Base-by-base conservation (phyloP, 768 basidiomycete species). In the Mrakia frigida region DNA sequence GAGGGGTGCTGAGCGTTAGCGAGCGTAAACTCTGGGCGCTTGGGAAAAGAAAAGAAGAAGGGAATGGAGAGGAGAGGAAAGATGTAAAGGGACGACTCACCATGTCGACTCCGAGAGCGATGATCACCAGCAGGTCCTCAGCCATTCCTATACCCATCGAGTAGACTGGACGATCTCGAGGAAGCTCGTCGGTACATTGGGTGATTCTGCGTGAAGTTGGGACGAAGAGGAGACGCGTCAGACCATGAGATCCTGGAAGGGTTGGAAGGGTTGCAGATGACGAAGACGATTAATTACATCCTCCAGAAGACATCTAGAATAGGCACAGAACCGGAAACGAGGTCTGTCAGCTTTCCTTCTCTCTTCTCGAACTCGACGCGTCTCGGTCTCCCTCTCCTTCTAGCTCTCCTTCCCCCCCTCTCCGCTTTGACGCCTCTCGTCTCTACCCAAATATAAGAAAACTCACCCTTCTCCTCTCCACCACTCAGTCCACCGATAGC, bases 131-230 rank as follows among this genome's bases (percentile, higher is more conserved):
- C 21, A 96, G 86, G 85, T 96, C 93, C 88, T 95, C 93, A 39
- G 93, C 92, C 82, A 93, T 94, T 13, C 93, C 93, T 60, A 95
- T 88, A 1, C 93, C 94, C 93, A 96, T 96, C 6, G 90, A 90
- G 84, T 95, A 96, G 79, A 72, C 33, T 11, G 52, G 93, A 87
- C 13, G 93, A 93, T 63, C 92, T 92, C 93, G 77, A 69, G 70
- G 46, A 39, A 63, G 85, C 80, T 87, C 89, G 56, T 88, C 89
- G 21, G 92, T 87, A 80, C 93, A 95, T 82, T 91, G 91, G 77
- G 89, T 89, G 75, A 95, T 91, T 35, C 93, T 84, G 77, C 6
- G 46, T 11, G 43, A 43, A 9, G 43, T 43, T 14, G 43, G 16
- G 43, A 9, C 5, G 39, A 41, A 41, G 39, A 41, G 39, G 39